phyloP scores from a whole-genome alignment of 2,329 filamentous ascomycete genomes.

The Talaromyces sp. region DNA sequence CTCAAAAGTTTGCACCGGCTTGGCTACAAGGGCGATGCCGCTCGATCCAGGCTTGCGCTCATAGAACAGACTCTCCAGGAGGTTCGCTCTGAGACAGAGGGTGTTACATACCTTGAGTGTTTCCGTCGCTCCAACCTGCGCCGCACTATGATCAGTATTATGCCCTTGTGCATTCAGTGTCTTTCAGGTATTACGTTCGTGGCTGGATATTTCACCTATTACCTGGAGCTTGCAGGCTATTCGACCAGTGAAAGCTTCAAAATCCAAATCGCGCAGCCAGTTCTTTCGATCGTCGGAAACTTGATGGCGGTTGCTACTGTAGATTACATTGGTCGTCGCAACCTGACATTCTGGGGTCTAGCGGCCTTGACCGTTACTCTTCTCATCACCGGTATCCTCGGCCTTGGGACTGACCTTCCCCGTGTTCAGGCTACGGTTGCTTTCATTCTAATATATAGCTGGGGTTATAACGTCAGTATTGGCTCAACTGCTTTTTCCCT shows the following conservation, averaged over 20 bases:
- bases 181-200: constrained; percentile 38
- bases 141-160: constrained; percentile 41
- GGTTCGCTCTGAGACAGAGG: constrained; percentile 30
- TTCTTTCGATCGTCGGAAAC: constrained; percentile 40
- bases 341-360: constrained; percentile 37
- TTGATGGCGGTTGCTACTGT: constrained; percentile 25
- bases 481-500: constrained; percentile 42
- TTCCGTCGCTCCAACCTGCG: constrained; percentile 41
- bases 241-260: constrained; percentile 33
- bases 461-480: constrained; percentile 26
- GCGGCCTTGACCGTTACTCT: constrained; percentile 30
- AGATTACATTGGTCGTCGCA: constrained; percentile 26
- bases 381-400: constrained; percentile 33
- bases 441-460: not conserved
- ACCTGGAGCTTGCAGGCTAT: constrained; percentile 44
- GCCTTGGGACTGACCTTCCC: not conserved
- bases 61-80: constrained; percentile 11
- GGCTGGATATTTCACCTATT: constrained; percentile 43
- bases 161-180: constrained; percentile 36
- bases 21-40: not conserved
- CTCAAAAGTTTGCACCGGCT: not conserved
- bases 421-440: not conserved
- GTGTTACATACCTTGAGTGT: constrained; percentile 41
- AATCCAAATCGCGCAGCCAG: constrained; percentile 42
- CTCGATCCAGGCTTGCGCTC: not conserved